Percentiles rank a stretch among this genome's conserved stretches.
Conservation (phyloP, 768 basidiomycete genomes). For the Kwoniella pini region DNA sequence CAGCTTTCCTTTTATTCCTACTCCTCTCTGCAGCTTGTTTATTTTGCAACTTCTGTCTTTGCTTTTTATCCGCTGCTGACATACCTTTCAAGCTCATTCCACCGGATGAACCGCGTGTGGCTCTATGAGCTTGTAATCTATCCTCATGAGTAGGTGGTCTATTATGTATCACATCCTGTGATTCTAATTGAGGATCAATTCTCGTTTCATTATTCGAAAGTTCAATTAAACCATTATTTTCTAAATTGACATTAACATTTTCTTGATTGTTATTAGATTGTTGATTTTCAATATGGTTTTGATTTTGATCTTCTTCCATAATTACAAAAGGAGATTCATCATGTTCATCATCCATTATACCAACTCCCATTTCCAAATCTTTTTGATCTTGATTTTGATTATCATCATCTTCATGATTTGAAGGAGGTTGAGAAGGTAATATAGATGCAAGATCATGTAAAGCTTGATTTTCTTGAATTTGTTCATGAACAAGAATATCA, state of each 20-base stretch:
- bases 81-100: constrained; percentile 13
- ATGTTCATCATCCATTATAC: constrained; percentile 13
- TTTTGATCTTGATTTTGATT: not conserved
- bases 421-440: not conserved
- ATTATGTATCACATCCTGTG: too few relatives aligned
- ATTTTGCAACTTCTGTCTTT: constrained; percentile 44
- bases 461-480: too few relatives aligned
- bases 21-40: constrained; percentile 48
- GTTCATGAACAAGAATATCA: too few relatives aligned
- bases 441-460: not conserved
- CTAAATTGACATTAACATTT: too few relatives aligned
- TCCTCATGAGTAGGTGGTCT: too few relatives aligned
- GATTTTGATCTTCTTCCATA: not conserved
- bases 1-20: constrained; percentile 44
- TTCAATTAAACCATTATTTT: too few relatives aligned
- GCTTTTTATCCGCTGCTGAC: constrained; percentile 39
- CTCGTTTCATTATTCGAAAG: too few relatives aligned
- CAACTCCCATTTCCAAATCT: not conserved
- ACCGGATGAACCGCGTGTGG: not conserved
- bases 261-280: too few relatives aligned
- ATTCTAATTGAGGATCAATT: too few relatives aligned
- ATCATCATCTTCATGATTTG: not conserved
- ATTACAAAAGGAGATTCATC: constrained; percentile 16
- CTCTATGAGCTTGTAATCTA: too few relatives aligned
- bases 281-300: not conserved